phyloP scores from a whole-genome alignment of 225 moss, liverwort and hornwort genomes.

The Bryum argenteum region DNA sequence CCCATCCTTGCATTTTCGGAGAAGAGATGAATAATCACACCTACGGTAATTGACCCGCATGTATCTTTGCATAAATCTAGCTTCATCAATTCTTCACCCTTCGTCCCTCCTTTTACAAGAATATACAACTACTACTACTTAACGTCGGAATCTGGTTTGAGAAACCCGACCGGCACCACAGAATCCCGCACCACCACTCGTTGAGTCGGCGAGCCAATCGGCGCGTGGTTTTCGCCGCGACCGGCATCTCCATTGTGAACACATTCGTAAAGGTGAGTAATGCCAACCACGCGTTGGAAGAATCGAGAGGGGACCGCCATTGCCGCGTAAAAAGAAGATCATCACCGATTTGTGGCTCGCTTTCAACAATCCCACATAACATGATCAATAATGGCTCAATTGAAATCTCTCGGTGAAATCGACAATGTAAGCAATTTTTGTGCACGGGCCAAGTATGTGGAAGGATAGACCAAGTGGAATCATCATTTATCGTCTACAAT shows the following conservation, averaged over 20 bases:
- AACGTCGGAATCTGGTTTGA: slow-evolving; percentile 49
- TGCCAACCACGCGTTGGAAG: slow-evolving; percentile 67
- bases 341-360: slow-evolving; percentile 73
- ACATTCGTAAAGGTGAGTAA: slow-evolving; percentile 66
- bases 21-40: no score
- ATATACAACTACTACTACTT: slow-evolving; percentile 38
- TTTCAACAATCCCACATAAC: slow-evolving; percentile 22
- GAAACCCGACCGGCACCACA: slow-evolving; percentile 79
- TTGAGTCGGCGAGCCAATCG: slow-evolving; percentile 60
- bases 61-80: no score
- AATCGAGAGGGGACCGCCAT: slow-evolving; percentile 51
- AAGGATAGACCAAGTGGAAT: no score
- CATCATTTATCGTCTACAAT: no score
- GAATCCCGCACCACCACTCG: slow-evolving; percentile 98
- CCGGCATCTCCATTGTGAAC: slow-evolving; percentile 72
- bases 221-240: slow-evolving; percentile 67
- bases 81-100: neutral
- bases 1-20: no score
- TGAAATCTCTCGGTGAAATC: no score
- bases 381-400: no score
- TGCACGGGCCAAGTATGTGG: no score
- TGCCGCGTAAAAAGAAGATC: slow-evolving; percentile 57
- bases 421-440: no score
- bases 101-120: slow-evolving; percentile 23
- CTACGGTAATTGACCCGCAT: no score